Conservation (phyloP, 495 filamentous ascomycete species). For the Annulohypoxylon stygium region DNA sequence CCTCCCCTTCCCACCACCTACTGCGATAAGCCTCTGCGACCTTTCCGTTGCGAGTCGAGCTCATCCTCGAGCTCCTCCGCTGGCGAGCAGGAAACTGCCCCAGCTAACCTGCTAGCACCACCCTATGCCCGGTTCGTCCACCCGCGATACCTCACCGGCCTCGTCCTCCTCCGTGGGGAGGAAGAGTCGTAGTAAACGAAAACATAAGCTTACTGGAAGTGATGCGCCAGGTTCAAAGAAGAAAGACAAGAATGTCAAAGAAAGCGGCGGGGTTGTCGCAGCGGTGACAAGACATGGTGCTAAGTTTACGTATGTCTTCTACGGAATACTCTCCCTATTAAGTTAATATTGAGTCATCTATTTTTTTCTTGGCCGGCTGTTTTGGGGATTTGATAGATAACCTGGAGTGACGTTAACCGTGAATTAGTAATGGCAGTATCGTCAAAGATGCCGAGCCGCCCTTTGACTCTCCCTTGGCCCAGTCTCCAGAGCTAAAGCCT, state of each 20-base stretch:
- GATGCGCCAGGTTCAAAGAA: slow-evolving; percentile 60
- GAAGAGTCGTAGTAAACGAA: slow-evolving; percentile 48
- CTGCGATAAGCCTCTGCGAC: slow-evolving; percentile 41
- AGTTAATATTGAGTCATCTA: slow-evolving; percentile 5
- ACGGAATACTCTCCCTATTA: background rate
- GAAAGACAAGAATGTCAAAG: slow-evolving; percentile 67
- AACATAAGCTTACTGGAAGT: slow-evolving; percentile 50
- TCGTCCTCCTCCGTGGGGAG: slow-evolving; percentile 48
- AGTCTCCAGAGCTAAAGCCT: slow-evolving; percentile 60
- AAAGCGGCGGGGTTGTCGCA: slow-evolving; percentile 63
- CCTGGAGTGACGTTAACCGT: slow-evolving; percentile 43
- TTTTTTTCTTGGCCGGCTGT: background rate
- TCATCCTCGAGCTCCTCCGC: slow-evolving; percentile 50
- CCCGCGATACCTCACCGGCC: slow-evolving; percentile 50
- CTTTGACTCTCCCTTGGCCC: slow-evolving; percentile 55
- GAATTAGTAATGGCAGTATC: slow-evolving; percentile 44
- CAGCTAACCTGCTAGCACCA: slow-evolving; percentile 46
- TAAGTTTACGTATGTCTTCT: slow-evolving; percentile 62
- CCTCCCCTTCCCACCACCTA: slow-evolving; percentile 5
- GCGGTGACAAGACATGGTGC: slow-evolving; percentile 66
- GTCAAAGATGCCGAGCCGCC: slow-evolving; percentile 55
- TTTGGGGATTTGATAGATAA: slow-evolving; percentile 3
- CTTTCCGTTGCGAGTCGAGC: slow-evolving; percentile 40
- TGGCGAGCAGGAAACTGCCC: slow-evolving; percentile 59
- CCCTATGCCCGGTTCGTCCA: slow-evolving; percentile 64